Evolutionary conservation across 192 early-diverging fungal species (phyloP), one percentile per base, ranked within the genome.

Genomic region (Coemansia reversa): DNA sequence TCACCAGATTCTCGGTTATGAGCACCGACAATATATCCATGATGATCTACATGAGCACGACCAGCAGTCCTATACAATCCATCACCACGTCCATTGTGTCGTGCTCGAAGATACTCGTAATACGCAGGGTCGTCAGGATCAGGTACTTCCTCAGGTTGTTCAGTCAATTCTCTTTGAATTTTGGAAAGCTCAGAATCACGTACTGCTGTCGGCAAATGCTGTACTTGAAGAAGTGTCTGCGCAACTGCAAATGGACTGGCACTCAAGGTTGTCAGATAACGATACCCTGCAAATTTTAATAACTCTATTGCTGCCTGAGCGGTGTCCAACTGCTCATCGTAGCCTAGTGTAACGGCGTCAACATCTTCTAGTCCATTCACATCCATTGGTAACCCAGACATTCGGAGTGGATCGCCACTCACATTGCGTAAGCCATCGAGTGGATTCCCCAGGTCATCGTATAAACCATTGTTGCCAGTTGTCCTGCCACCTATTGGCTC

Each of bases 151-250:
- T 66, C 64, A 29, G 53, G 47, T 16, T 51, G 51, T 0, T 54
- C 58, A 32, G 27, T 47, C 45, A 51, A 55, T 49, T 29, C 30
- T 23, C 59, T 35, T n/a, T 39, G 32, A 3, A 12, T 18, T 25
- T 18, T 51, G 25, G 23, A 2, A 20, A 45, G 35, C 20, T n/a
- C 57, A 30, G 47, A 56, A 29, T 39, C 65, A 20, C 35, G 56
- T 11, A 60, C 74, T 0, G 73, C 72, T 20, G 18, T 72, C 20
- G 91, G 91, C 23, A 86, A 49, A 62, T 89, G 87, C 73, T 91
- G 90, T 23, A 91, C 88, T 72, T 93, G 90, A 39, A 90, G 61
- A n/a, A 93, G 63, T 20, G 89, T 91, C 58, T 87, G 87, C 18
- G 82, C 79, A 2, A 84, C 79, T 49, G 85, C 86, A 61, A 91